Base-by-base conservation (phyloP, 208 protist species). In the Acanthamoeba divionensis region DNA sequence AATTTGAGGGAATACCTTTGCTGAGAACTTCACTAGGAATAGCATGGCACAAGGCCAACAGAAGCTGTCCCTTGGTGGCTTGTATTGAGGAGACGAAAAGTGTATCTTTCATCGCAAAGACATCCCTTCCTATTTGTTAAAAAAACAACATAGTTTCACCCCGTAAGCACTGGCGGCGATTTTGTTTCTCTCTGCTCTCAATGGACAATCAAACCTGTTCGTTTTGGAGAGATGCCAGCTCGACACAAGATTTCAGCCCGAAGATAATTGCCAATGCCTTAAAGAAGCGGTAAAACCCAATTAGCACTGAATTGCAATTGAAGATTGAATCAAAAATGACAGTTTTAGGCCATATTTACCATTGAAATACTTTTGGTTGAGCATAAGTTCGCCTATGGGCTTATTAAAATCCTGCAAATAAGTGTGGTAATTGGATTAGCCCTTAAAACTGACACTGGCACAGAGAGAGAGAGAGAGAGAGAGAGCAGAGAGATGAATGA, bases 211-310 rank as follows among this genome's bases (percentile, higher is more conserved):
- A n/a, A n/a, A 60, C 52, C 75, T 10, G 0, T 33, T 33, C n/a
- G 50, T 18, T n/a, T 21, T 0, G 75, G 75, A 13, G 45, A 57
- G 18, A 85, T 33, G 10, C 54, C 13, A 2, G 75, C 75, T 5
- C 75, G n/a, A 18, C 31, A 29, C 29, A 85, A 55, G 1, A 85
- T 18, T 41, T 85, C 75, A 7, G 75, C 75, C 54, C 75, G 3
- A 33, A 85, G n/a, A 18, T 85, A 85, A 65, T 85, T 85, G n/a
- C 75, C 75, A 41, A 85, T 45, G 21, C 75, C 75, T 85, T 21
- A 10, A 13, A 24, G 66, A 48, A 45, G 12, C n/a, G 24, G 24
- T 2, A 15, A 7, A 8, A 24, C n/a, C 7, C 65, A 3, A 2
- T 48, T 9, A 73, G 5, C n/a, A 73, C 26, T 5, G 33, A 29